These are phyloP conservation scores for Isatis tinctoria DNA, from an alignment of 345 rosid genomes.

Conservation along the genomic window DNA sequence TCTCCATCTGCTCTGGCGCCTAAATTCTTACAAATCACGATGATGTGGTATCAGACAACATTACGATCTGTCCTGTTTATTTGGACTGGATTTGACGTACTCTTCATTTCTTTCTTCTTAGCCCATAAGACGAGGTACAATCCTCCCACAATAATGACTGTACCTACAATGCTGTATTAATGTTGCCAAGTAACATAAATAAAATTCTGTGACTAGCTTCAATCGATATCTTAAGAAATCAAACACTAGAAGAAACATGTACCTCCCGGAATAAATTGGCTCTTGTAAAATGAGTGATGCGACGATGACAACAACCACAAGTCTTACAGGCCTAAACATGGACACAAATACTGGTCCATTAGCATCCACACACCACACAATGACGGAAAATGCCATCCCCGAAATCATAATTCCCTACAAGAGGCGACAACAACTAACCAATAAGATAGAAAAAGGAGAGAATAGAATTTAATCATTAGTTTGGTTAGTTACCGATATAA, in stretches of 20 bases:
- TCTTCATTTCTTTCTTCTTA: not conserved
- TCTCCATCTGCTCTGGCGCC: not conserved
- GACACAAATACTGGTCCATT: not conserved
- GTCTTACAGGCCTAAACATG: not conserved
- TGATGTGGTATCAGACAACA: not conserved
- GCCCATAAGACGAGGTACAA: constrained; percentile 2
- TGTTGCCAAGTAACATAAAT: not conserved
- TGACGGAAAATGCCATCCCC: not conserved
- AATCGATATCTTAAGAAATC: not conserved
- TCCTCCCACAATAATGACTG: not conserved
- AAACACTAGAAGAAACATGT: not conserved
- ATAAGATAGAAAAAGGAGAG: not conserved
- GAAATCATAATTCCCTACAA: not conserved
- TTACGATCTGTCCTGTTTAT: not conserved
- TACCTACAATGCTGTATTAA: not conserved
- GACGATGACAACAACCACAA: not conserved
- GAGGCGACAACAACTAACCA: not conserved
- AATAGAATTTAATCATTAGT: not conserved
- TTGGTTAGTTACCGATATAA: not conserved
- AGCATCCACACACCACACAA: not conserved
- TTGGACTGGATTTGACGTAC: not conserved
- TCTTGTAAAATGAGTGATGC: not conserved
- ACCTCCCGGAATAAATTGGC: not conserved
- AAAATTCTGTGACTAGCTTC: not conserved
- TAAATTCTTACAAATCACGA: not conserved